Evolutionary conservation across 768 basidiomycete species (phyloP).

Genomic region (Rhizopogon sp.): DNA sequence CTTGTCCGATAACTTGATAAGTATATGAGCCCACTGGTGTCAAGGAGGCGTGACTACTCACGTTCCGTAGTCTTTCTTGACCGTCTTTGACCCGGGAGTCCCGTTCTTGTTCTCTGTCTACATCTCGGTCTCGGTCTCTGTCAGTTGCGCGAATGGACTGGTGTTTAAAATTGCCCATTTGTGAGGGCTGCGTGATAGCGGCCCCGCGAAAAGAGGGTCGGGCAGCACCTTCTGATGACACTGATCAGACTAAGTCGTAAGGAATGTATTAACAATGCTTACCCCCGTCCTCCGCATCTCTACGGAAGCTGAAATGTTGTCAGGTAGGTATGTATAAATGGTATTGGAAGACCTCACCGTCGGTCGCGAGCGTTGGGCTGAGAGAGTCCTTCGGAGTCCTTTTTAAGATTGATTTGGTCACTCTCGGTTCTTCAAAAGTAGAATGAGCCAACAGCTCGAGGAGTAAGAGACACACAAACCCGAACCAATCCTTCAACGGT

Average conservation of each 20-base stretch:
- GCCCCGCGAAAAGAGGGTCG: slow-evolving; percentile 67
- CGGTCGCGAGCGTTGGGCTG: slow-evolving; percentile 57
- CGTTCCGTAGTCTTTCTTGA: slow-evolving; percentile 74
- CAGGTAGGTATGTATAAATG: not conserved
- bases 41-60: slow-evolving; percentile 28
- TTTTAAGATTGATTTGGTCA: slow-evolving; percentile 36
- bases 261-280: slow-evolving; percentile 15
- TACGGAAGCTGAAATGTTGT: slow-evolving; percentile 53
- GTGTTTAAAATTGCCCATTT: slow-evolving; percentile 93
- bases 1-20: slow-evolving; percentile 72
- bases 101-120: slow-evolving; percentile 45
- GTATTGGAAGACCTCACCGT: slow-evolving; percentile 39
- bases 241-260: slow-evolving; percentile 4
- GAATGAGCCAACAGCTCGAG: slow-evolving; percentile 19
- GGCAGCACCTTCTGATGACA: slow-evolving; percentile 39
- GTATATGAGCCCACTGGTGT: not conserved
- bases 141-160: slow-evolving; percentile 72
- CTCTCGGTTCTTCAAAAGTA: slow-evolving; percentile 41
- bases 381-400: slow-evolving; percentile 55
- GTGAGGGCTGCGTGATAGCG: slow-evolving; percentile 69
- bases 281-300: slow-evolving; percentile 76
- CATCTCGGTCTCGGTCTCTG: slow-evolving; percentile 44
- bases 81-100: slow-evolving; percentile 70
- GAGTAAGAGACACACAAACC: slow-evolving; percentile 43
- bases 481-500: slow-evolving; percentile 82